Evolutionary conservation across 2,329 filamentous ascomycete species (phyloP), one percentile per base, ranked within the genome.

Genomic region (Cladosporium sp.): DNA sequence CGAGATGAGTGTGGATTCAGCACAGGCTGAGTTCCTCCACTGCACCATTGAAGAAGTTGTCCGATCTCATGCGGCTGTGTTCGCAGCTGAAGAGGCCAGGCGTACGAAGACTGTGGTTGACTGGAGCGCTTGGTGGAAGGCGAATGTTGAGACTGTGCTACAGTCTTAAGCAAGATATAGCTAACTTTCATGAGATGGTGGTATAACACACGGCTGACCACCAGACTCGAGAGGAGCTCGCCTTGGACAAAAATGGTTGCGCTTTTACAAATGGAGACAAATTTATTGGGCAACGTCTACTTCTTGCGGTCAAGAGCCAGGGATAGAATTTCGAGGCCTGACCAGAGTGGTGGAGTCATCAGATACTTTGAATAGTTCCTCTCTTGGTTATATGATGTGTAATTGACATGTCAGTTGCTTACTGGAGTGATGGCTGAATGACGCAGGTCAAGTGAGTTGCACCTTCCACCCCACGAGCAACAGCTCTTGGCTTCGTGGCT

Each of bases 51-150:
- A 97, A 65, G 95, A 98, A 74, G 87, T 90, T 1, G 84, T 98
- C n/a, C 84, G 90, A 58, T 96, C 92, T 73, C 95, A 98, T 79
- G 93, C 91, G 1, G 86, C 95, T 79, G 94, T 97, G 0, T 99
- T 97, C 81, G 93, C 92, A 28, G 95, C 94, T 0, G 95, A 98
- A 79, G 91, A 96, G 72, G 92, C 94, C 5, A 86, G 94, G 72
- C 82, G 81, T 59, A 83, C 84, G 60, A 87, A 85, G 73, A 88
- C 85, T 74, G 88, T 95, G 8, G 79, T 98, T 4, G 84, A 90
- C 70, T 97, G 91, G 88, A 79, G 80, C 52, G 78, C 84, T 56
- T 97, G 92, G 91, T 97, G 92, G 92, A 78, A 79, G 35, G 75
- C 78, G 66, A 82, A 87, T 69, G 81, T 89, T 31, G 80, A 79